Evolutionary conservation across 1,284 basidiomycete species (phyloP), one percentile per base, ranked within the genome.

Genomic region (Coniferiporia sulphurascens): DNA sequence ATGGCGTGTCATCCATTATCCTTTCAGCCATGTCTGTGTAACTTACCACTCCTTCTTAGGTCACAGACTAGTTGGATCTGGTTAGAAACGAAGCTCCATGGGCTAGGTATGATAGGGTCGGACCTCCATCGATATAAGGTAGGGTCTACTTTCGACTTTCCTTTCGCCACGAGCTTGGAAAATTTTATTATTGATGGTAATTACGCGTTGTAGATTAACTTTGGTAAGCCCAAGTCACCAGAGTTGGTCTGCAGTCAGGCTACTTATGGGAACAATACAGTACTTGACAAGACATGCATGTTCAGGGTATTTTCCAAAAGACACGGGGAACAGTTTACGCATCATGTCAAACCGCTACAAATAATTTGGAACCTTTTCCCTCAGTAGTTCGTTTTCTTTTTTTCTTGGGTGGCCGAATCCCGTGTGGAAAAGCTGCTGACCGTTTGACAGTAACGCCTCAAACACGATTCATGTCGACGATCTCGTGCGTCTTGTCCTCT

Each of bases 381-480:
- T 1, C 86, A 90, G 63, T 91, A 84, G 87, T 88, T 65, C 61
- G 85, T 73, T 4, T 34, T 52, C 58, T 48, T 44, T 46, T 44
- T 46, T 22, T 44, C 53, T 38, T 51, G 48, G 5, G 35, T 12
- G 13, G 27, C 44, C 15, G 4, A n/a, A 2, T 22, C 36, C 17
- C 10, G 2, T 43, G 5, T 17, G 15, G 38, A 41, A 43, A 3
- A 22, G 8, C 36, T 32, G 46, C 43, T 32, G 43, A 19, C 32
- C 22, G 49, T 27, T 50, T 12, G 12, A 41, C 63, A 90, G 87
- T 67, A 80, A 83, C 62, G 80, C 86, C 13, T 79, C 78, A 58
- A 94, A 94, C 67, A 93, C 92, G 0, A 85, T 95, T 51, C 93
- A 96, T 67, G 81, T 96, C 34, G 93, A 96, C 71, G 93, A 95